Evolutionary conservation across 495 filamentous ascomycete genomes (phyloP), one percentile per base, ranked within the genome.

Genomic region (Jackrogersella multiformis): DNA sequence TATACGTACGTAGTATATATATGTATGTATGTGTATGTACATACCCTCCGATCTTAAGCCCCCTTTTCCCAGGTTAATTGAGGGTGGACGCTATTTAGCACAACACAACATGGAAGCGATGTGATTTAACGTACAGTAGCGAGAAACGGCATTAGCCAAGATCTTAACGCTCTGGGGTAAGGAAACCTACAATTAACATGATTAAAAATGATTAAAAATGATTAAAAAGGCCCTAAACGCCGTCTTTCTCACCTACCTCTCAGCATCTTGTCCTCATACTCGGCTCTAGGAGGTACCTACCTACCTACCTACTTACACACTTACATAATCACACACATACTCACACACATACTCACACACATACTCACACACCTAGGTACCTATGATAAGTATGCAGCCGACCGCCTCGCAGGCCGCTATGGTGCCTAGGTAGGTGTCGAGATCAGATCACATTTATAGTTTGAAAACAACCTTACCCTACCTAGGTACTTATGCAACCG

Each of bases 121-220:
- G 46, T 46, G 41, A 46, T 46, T 24, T 46, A 46, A 24, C 42
- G 21, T 26, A 49, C 26, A 44, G 34, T 13, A 56, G 28, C 28
- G 48, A 35, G 39, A 54, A 62, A 62, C 59, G 59, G 59, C 49
- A 30, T 30, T 26, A 28, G 51, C 39, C 39, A 53, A 45, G 34
- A 20, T 52, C 15, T 38, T n/a, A 36, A 26, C 51, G 21, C 16
- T 4, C 13, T 13, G 38, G 51, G 51, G 34, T 20, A 18, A 8
- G 2, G 30, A 21, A n/a, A n/a, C n/a, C n/a, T n/a, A n/a, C n/a
- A n/a, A n/a, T n/a, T n/a, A n/a, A n/a, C n/a, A n/a, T n/a, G n/a
- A n/a, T n/a, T n/a, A n/a, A 38, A 54, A 32, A n/a, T 30, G 13
- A 6, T 15, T 24, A 18, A 20, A 15, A 26, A 13, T 26, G 34